Percentiles rank a stretch among this genome's conserved stretches.
These are phyloP conservation scores for Citrus sp. DNA, from an alignment of 345 rosid genomes.

Conservation along the genomic window DNA sequence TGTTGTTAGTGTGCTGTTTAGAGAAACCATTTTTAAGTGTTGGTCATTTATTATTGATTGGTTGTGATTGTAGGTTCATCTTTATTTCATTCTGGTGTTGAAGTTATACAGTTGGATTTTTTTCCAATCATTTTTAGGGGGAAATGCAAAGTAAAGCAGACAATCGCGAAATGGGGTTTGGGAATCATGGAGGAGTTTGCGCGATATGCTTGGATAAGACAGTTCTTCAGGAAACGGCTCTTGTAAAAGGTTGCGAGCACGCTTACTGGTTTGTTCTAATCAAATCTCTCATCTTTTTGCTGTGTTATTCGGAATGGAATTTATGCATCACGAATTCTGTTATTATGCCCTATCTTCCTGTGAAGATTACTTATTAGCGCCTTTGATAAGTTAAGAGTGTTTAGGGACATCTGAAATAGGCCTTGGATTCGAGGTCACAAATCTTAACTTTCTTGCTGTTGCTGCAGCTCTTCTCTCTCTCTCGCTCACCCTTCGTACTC, in stretches of 20 bases:
- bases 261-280: slow-evolving; percentile 78
- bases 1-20: neutral
- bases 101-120: neutral
- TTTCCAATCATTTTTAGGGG: slow-evolving; percentile 31
- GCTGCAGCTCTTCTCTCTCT: neutral
- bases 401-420: neutral
- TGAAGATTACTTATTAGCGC: neutral
- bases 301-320: neutral
- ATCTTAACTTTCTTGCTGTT: neutral
- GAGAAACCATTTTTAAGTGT: neutral
- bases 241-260: slow-evolving; percentile 93
- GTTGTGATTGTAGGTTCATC: neutral
- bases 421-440: neutral
- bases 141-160: slow-evolving; percentile 29
- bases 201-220: slow-evolving; percentile 86
- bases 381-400: neutral
- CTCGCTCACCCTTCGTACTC: neutral
- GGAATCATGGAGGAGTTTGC: slow-evolving; percentile 68
- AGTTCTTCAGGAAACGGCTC: slow-evolving; percentile 82
- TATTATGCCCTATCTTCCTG: neutral
- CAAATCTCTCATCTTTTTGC: slow-evolving; percentile 1
- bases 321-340: neutral
- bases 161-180: slow-evolving; percentile 38
- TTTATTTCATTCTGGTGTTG: neutral
- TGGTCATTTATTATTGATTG: neutral